A percentile compares a stretch with the other conserved stretches of the same genome.
These are phyloP conservation scores for Paraphaeosphaeria sporulosa DNA, from an alignment of 2,329 filamentous ascomycete species.

Conservation along the genomic window DNA sequence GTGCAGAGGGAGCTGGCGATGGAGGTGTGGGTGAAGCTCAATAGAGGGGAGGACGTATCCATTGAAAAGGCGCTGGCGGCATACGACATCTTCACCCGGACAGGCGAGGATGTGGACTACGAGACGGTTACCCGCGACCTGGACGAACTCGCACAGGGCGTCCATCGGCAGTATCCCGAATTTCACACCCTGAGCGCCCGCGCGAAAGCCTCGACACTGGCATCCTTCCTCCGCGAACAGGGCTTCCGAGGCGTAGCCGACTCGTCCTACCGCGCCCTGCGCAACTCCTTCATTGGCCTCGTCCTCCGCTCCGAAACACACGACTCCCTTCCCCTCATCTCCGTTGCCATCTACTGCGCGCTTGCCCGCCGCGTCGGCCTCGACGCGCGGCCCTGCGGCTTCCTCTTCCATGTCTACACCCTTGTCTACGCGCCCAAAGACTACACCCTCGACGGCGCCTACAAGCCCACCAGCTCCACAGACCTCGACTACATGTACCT, in stretches of 20 bases:
- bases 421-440: constrained; percentile 72
- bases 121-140: constrained; percentile 69
- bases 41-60: constrained; percentile 59
- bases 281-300: constrained; percentile 88
- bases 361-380: constrained; percentile 78
- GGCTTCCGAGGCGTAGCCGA: constrained; percentile 75
- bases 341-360: constrained; percentile 84
- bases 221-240: constrained; percentile 71
- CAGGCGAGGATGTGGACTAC: constrained; percentile 75
- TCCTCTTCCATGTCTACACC: constrained; percentile 85
- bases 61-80: constrained; percentile 80
- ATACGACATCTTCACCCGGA: constrained; percentile 89
- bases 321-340: constrained; percentile 84
- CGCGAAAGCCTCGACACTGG: constrained; percentile 71
- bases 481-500: constrained; percentile 72
- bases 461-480: constrained; percentile 38
- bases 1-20: constrained; percentile 84
- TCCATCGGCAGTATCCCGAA: constrained; percentile 62
- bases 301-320: constrained; percentile 76
- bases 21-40: constrained; percentile 73
- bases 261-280: constrained; percentile 79
- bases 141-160: constrained; percentile 66
- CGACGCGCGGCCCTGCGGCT: constrained; percentile 78
- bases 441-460: constrained; percentile 58
- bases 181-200: constrained; percentile 68